phyloP scores from a whole-genome alignment of 2,329 filamentous ascomycete species.

The Penicillium nordicum region DNA sequence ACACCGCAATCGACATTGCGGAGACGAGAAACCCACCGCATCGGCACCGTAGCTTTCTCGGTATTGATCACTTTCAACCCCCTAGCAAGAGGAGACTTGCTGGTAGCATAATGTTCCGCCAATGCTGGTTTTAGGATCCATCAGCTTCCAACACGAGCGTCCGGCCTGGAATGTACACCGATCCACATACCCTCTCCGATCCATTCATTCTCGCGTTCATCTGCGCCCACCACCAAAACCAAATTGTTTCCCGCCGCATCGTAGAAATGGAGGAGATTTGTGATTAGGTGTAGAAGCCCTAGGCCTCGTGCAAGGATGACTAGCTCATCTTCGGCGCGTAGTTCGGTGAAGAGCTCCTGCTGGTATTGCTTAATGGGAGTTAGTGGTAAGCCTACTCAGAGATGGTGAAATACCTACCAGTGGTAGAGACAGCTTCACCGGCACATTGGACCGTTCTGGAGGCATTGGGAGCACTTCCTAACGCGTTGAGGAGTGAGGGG shows the following conservation, averaged over 20 bases:
- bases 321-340: conserved; percentile 87
- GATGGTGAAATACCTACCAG: conserved; percentile 43
- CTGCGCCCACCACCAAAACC: conserved; percentile 81
- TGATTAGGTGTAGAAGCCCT: conserved; percentile 84
- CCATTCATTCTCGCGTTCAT: conserved; percentile 93
- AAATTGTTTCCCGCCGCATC: conserved; percentile 94
- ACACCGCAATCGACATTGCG: neutral
- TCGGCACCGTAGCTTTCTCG: conserved; percentile 80
- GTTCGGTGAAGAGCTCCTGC: conserved; percentile 88
- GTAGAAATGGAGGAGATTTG: conserved; percentile 95
- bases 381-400: conserved; percentile 11
- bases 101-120: conserved; percentile 91
- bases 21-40: conserved; percentile 44
- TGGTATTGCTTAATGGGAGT: conserved; percentile 66
- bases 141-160: conserved; percentile 10
- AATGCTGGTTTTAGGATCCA: conserved; percentile 52
- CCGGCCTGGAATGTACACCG: neutral
- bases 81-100: conserved; percentile 73
- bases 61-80: conserved; percentile 92
- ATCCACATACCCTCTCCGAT: conserved; percentile 68
- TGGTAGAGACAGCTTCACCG: conserved; percentile 63
- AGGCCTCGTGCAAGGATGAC: conserved; percentile 88
- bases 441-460: conserved; percentile 42
- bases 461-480: conserved; percentile 39
- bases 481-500: conserved; percentile 15